Percentiles rank a stretch among this genome's conserved stretches.
Evolutionary conservation across 208 protist genomes (phyloP).

Genomic region (Trypanosoma platydactyli): DNA sequence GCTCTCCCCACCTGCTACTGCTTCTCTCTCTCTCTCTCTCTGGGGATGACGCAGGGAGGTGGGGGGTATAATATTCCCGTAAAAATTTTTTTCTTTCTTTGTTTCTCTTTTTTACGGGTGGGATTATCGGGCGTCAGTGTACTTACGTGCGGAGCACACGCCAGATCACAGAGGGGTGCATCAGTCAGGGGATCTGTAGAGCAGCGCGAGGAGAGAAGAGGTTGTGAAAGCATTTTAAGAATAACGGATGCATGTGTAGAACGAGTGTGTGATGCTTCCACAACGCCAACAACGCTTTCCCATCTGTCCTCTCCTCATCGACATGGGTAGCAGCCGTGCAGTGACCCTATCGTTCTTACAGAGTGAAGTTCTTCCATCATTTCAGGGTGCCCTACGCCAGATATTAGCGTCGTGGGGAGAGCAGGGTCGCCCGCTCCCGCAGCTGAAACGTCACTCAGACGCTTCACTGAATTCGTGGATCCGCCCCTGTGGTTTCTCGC

Average conservation of each 20-base stretch:
- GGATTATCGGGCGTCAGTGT: no score
- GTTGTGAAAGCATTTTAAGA: no score
- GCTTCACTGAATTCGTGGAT: slow-evolving; percentile 1
- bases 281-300: neutral
- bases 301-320: slow-evolving; percentile 25
- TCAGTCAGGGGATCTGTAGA: no score
- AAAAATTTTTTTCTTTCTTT: no score
- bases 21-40: neutral
- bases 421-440: neutral
- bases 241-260: no score
- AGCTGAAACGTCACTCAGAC: neutral
- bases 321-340: slow-evolving; percentile 29
- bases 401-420: neutral
- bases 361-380: slow-evolving; percentile 18
- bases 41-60: neutral
- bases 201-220: no score
- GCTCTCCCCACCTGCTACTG: neutral
- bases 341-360: slow-evolving; percentile 30
- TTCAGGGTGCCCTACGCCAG: slow-evolving; percentile 8
- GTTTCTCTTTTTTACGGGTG: no score
- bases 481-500: slow-evolving; percentile 30
- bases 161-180: no score
- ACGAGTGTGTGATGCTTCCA: neutral
- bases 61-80: neutral
- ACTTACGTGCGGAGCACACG: no score